Evolutionary conservation across 1,284 basidiomycete species (phyloP).

Genomic region (Schizopora paradoxa): DNA sequence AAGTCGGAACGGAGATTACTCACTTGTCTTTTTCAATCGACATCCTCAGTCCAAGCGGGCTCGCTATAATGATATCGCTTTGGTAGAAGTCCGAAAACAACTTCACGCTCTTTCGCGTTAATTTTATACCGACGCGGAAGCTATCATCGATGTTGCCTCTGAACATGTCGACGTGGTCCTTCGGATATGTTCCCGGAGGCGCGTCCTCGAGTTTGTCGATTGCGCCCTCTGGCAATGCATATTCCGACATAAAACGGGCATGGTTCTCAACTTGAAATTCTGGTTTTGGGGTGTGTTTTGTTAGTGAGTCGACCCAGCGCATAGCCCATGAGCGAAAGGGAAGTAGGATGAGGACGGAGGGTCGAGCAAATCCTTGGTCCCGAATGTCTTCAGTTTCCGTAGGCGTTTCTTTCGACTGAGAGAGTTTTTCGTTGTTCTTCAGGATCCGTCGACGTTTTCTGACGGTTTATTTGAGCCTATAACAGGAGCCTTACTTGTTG

Average conservation of each 20-base stretch:
- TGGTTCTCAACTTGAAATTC: constrained; percentile 81
- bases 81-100: constrained; percentile 87
- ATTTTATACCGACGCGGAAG: constrained; percentile 88
- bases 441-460: constrained; percentile 92
- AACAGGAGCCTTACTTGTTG: background rate
- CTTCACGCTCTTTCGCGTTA: constrained; percentile 87
- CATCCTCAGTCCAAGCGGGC: constrained; percentile 87
- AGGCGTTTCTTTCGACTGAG: constrained; percentile 47
- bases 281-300: constrained; percentile 60
- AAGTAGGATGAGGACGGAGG: constrained; percentile 86
- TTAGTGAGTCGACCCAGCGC: constrained; percentile 69
- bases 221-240: constrained; percentile 73
- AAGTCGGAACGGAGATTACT: constrained; percentile 24
- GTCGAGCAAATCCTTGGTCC: constrained; percentile 97
- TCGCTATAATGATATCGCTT: constrained; percentile 89
- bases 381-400: constrained; percentile 70
- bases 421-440: constrained; percentile 90
- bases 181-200: constrained; percentile 73
- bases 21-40: constrained; percentile 93
- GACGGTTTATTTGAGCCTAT: constrained; percentile 18
- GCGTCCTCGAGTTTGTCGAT: constrained; percentile 78
- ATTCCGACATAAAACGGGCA: constrained; percentile 78
- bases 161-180: constrained; percentile 92
- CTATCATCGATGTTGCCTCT: constrained; percentile 97
- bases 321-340: constrained; percentile 90